phyloP scores from a whole-genome alignment of 1,284 basidiomycete species.

The Pterulicium gracile region DNA sequence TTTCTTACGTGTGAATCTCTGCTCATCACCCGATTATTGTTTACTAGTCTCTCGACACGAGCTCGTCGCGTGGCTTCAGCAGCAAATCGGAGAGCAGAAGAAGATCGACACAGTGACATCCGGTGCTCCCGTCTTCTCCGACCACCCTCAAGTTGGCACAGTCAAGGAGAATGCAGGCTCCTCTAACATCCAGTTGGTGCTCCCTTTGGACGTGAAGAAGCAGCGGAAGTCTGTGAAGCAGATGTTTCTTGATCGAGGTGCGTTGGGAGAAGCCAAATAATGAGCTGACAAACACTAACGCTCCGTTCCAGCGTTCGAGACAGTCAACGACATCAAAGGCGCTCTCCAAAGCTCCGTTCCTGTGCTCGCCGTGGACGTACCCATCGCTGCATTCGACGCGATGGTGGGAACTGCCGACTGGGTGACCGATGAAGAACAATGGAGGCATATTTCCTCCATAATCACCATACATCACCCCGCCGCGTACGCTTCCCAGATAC shows the following conservation, averaged over 20 bases:
- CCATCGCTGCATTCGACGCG: conserved; percentile 45
- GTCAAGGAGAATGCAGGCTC: conserved; percentile 31
- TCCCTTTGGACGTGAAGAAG: conserved; percentile 63
- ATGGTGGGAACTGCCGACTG: conserved; percentile 48
- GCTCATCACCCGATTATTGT: conserved; percentile 1
- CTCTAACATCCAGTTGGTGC: conserved; percentile 49
- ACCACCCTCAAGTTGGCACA: conserved; percentile 19
- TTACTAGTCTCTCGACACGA: conserved; percentile 54
- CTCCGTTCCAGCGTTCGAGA: conserved; percentile 46
- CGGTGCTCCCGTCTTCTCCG: conserved; percentile 34
- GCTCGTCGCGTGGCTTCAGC: conserved; percentile 60
- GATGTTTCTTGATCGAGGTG: conserved; percentile 58
- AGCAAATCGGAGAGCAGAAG: conserved; percentile 69
- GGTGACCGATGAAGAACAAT: conserved; percentile 65
- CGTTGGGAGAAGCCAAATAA: neutral
- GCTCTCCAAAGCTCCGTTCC: conserved; percentile 50
- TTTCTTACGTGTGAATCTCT: neutral
- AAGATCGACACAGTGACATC: conserved; percentile 56
- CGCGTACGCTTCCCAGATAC: conserved; percentile 51
- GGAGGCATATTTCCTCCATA: conserved; percentile 44
- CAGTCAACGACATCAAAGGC: conserved; percentile 39
- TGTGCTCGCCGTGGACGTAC: conserved; percentile 62
- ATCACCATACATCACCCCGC: conserved; percentile 42
- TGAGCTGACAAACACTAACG: neutral
- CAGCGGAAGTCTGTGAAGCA: conserved; percentile 62